Percentiles rank a stretch among this genome's conserved stretches.
phyloP scores from a whole-genome alignment of 768 basidiomycete species.

The Strobilomyces dryophilus region DNA sequence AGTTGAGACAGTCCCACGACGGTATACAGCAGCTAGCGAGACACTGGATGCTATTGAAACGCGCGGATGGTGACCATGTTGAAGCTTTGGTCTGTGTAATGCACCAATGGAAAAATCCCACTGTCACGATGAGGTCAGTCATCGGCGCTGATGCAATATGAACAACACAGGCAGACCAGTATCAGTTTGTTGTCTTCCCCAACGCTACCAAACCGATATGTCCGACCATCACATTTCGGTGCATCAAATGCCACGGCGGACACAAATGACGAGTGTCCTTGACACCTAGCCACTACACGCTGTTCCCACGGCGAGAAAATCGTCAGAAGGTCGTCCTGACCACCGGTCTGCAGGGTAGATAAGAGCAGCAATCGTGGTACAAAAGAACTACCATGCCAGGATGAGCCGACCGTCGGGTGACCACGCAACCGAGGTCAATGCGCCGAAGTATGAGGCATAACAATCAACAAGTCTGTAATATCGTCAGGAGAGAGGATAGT shows the following conservation, averaged over 20 bases:
- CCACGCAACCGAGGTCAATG: constrained; percentile 88
- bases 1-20: constrained; percentile 54
- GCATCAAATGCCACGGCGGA: constrained; percentile 88
- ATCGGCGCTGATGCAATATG: not conserved
- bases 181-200: constrained; percentile 97
- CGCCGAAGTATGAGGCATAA: constrained; percentile 93
- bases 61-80: constrained; percentile 66
- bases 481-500: constrained; percentile 1
- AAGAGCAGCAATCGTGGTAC: not conserved
- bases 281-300: constrained; percentile 90
- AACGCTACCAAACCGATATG: constrained; percentile 92
- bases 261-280: constrained; percentile 95
- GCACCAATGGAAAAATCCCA: constrained; percentile 95
- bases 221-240: constrained; percentile 80
- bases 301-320: constrained; percentile 95
- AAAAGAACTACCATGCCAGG: constrained; percentile 42
- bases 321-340: constrained; percentile 94
- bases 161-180: constrained; percentile 47
- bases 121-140: constrained; percentile 35
- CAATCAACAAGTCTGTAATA: constrained; percentile 78
- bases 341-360: constrained; percentile 64
- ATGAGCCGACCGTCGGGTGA: constrained; percentile 95
- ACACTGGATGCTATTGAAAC: constrained; percentile 75
- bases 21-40: constrained; percentile 64
- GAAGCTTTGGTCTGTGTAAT: constrained; percentile 82